These are phyloP conservation scores for Protomyces pachydermus DNA, from an alignment of 1,139 yeast species.

Conservation along the genomic window DNA sequence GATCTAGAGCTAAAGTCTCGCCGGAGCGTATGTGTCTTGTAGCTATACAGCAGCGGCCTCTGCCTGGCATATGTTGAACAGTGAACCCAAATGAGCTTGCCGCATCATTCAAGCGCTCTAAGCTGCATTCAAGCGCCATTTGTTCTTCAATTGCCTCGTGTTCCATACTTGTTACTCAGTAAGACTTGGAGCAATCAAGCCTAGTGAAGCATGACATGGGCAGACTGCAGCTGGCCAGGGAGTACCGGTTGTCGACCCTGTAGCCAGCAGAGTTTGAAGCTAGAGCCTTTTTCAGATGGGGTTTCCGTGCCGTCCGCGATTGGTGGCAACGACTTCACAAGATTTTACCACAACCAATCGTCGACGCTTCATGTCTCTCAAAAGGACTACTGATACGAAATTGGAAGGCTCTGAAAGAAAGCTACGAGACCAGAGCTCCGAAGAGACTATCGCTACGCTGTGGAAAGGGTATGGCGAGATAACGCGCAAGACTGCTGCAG, in stretches of 20 bases:
- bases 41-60: slow-evolving; percentile 1
- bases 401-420: not conserved
- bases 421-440: not conserved
- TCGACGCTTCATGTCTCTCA: not conserved
- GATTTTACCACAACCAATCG: too few relatives aligned
- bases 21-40: not conserved
- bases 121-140: not conserved
- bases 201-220: too few relatives aligned
- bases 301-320: too few relatives aligned
- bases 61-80: not conserved
- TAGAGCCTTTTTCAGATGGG: too few relatives aligned
- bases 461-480: slow-evolving; percentile 10
- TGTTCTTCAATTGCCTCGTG: too few relatives aligned
- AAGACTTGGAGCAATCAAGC: too few relatives aligned
- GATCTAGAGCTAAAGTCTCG: slow-evolving; percentile 1
- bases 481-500: not conserved
- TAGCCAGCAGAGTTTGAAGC: too few relatives aligned
- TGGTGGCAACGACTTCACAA: too few relatives aligned
- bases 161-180: too few relatives aligned
- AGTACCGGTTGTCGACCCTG: too few relatives aligned
- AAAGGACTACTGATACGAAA: not conserved
- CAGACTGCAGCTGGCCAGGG: too few relatives aligned
- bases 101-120: not conserved
- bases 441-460: not conserved
- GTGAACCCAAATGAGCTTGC: not conserved